Percentiles rank a stretch among this genome's conserved stretches.
Conservation (phyloP, 805 yeast species). For the Blastobotrys muscicola region DNA sequence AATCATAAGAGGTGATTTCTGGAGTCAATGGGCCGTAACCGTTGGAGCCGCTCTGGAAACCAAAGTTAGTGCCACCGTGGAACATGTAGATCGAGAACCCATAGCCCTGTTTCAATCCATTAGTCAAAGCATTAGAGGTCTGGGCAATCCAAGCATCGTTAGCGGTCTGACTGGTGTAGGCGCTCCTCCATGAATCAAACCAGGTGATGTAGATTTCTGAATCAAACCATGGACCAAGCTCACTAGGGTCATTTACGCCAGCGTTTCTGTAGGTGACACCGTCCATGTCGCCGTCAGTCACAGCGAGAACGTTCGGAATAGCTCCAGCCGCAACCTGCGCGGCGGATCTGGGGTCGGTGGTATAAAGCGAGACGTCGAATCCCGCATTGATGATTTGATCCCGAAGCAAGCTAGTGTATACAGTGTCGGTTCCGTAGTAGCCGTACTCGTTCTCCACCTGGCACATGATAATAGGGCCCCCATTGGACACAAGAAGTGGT, state of each 20-base stretch:
- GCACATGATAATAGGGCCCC: conserved; percentile 2
- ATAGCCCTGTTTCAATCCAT: too few relatives aligned
- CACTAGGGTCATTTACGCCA: background rate
- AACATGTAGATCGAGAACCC: conserved; percentile 2
- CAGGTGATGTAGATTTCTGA: conserved; percentile 3
- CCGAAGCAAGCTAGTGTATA: background rate
- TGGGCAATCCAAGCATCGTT: too few relatives aligned
- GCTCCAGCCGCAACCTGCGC: background rate
- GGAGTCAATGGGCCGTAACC: background rate
- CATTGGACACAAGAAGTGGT: background rate
- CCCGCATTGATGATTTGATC: conserved; percentile 1
- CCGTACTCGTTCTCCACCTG: conserved; percentile 5
- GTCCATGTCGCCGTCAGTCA: conserved; percentile 1
- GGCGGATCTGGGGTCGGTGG: conserved; percentile 1
- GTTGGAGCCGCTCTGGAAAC: conserved; percentile 1
- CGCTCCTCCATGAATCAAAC: conserved; percentile 1
- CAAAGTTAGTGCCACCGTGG: conserved; percentile 5
- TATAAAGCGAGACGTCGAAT: conserved; percentile 2
- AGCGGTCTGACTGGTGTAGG: background rate
- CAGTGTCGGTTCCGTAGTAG: background rate
- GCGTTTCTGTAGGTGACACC: background rate
- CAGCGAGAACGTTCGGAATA: conserved; percentile 1
- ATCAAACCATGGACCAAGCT: conserved; percentile 1
- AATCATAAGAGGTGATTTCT: conserved; percentile 1
- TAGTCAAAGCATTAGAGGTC: too few relatives aligned